These are phyloP conservation scores for Ophiostoma novo-ulmi DNA, from an alignment of 2,329 filamentous ascomycete species.

Conservation along the genomic window DNA sequence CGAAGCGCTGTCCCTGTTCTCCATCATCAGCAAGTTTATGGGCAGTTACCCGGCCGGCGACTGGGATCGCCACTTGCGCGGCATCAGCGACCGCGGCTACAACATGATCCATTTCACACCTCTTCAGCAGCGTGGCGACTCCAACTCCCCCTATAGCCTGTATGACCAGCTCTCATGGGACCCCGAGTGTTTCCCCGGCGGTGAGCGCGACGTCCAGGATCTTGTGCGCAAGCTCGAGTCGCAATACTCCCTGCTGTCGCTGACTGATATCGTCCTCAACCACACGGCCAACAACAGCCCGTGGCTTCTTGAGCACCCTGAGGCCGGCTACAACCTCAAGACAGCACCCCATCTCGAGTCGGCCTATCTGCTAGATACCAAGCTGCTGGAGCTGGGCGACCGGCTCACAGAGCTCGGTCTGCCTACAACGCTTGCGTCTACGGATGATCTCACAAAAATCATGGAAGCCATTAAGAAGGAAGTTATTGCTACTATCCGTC, in stretches of 20 bases:
- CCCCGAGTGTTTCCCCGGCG: slow-evolving; percentile 70
- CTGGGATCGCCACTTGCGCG: slow-evolving; percentile 83
- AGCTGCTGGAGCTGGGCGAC: slow-evolving; percentile 68
- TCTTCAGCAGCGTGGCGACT: slow-evolving; percentile 77
- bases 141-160: slow-evolving; percentile 95
- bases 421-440: slow-evolving; percentile 65
- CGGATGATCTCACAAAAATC: slow-evolving; percentile 69
- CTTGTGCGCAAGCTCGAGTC: slow-evolving; percentile 78
- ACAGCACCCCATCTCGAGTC: slow-evolving; percentile 76
- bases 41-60: slow-evolving; percentile 71
- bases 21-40: slow-evolving; percentile 96
- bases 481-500: slow-evolving; percentile 67
- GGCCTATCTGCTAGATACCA: slow-evolving; percentile 57
- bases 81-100: slow-evolving; percentile 87
- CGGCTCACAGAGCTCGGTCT: slow-evolving; percentile 66
- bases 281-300: slow-evolving; percentile 94
- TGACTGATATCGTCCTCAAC: slow-evolving; percentile 97
- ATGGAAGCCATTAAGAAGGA: slow-evolving; percentile 80
- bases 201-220: slow-evolving; percentile 72
- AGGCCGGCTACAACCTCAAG: slow-evolving; percentile 88
- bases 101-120: slow-evolving; percentile 99
- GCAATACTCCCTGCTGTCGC: slow-evolving; percentile 74
- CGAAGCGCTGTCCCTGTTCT: slow-evolving; percentile 85
- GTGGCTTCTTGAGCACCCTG: slow-evolving; percentile 91
- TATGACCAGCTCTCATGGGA: slow-evolving; percentile 91